Evolutionary conservation across 1,139 yeast species (phyloP).

Genomic region (Candida tunisiensis): DNA sequence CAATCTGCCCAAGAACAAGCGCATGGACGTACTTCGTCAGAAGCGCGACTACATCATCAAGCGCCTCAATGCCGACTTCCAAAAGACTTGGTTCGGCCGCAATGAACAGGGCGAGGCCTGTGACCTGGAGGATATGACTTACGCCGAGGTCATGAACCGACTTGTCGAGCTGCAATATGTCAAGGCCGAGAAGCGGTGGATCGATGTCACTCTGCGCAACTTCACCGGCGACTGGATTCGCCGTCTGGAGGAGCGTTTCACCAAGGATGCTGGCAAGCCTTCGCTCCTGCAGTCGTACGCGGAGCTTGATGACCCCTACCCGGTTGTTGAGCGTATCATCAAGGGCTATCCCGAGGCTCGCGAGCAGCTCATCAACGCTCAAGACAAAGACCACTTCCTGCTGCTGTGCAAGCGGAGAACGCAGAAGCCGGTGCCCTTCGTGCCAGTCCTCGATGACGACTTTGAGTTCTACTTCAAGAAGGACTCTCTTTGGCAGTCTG

Average conservation of each 20-base stretch:
- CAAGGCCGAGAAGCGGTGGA: conserved; percentile 69
- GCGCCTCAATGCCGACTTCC: conserved; percentile 83
- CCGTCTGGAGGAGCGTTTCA: conserved; percentile 94
- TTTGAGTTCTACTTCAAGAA: conserved; percentile 95
- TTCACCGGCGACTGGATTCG: conserved; percentile 76
- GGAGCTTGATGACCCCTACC: conserved; percentile 52
- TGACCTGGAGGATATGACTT: conserved; percentile 92
- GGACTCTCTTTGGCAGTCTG: conserved; percentile 98
- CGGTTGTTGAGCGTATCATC: conserved; percentile 42
- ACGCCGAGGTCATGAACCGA: conserved; percentile 78
- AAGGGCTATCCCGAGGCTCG: conserved; percentile 55
- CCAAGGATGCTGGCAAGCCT: conserved; percentile 27
- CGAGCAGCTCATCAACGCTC: conserved; percentile 78
- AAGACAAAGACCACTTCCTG: conserved; percentile 88
- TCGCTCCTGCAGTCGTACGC: conserved; percentile 63
- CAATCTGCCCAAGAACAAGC: conserved; percentile 77
- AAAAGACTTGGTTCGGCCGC: conserved; percentile 93
- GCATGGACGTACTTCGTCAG: conserved; percentile 62
- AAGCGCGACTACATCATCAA: conserved; percentile 78
- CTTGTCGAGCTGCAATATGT: conserved; percentile 82
- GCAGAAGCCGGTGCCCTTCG: conserved; percentile 97
- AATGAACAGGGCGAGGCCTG: conserved; percentile 63
- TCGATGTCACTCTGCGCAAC: conserved; percentile 72
- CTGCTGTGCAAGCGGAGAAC: conserved; percentile 65
- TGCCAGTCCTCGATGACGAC: conserved; percentile 86